A percentile compares a stretch with the other conserved stretches of the same genome.
Evolutionary conservation across 352 stramenopile genomes (phyloP).

Genomic region (Pythium brachiatum): DNA sequence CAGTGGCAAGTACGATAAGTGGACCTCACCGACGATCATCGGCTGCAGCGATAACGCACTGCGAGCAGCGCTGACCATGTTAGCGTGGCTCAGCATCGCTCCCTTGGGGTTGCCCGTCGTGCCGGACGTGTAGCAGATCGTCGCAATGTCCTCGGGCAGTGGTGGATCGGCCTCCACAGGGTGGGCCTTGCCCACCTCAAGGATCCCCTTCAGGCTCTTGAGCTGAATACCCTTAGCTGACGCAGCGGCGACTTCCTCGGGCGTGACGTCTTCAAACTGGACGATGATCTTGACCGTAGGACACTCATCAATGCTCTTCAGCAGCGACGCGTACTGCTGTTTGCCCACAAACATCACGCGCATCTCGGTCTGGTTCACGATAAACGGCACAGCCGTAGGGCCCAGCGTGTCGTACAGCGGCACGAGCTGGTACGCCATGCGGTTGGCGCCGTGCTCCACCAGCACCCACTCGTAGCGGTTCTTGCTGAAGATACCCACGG

Average conservation of each 20-base stretch:
- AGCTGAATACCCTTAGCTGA: conserved; percentile 27
- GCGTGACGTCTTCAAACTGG: conserved; percentile 34
- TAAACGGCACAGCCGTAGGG: no score
- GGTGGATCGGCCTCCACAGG: conserved; percentile 34
- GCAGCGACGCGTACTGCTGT: conserved; percentile 40
- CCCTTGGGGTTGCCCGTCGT: conserved; percentile 95
- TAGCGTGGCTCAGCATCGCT: conserved; percentile 88
- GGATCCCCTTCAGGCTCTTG: conserved; percentile 28
- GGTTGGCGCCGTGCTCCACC: conserved; percentile 37
- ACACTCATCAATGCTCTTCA: conserved; percentile 31
- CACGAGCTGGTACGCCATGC: conserved; percentile 44
- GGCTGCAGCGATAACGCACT: no score
- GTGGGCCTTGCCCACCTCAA: conserved; percentile 26
- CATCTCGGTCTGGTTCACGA: conserved; percentile 55
- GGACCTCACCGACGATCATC: conserved; percentile 83
- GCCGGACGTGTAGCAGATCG: conserved; percentile 91
- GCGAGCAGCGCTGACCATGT: conserved; percentile 23
- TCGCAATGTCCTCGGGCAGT: conserved; percentile 73
- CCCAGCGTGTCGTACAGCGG: no score
- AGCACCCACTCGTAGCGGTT: conserved; percentile 45
- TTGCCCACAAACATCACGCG: conserved; percentile 39
- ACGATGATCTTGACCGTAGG: conserved; percentile 35
- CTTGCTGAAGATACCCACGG: no score
- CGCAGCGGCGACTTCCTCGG: conserved; percentile 25
- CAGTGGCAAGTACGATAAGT: conserved; percentile 94